Percentiles rank a stretch among this genome's conserved stretches.
Conservation (phyloP, 1,284 basidiomycete genomes). For the Pascua guehoae region DNA sequence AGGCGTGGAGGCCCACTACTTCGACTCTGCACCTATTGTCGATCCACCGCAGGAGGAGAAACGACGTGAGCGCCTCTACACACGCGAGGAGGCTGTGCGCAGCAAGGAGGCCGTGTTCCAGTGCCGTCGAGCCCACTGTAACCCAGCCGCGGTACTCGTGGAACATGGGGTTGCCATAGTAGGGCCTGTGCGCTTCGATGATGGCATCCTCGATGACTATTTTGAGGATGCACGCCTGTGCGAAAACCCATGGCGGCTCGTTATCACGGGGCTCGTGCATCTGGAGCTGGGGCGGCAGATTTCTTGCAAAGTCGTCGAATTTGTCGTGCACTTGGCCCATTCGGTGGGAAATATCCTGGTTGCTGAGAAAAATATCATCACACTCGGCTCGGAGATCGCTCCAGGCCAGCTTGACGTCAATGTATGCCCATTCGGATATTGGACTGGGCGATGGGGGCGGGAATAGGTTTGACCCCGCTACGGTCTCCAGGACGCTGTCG, state of each 20-base stretch:
- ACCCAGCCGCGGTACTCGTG: neutral
- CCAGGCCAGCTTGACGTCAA: neutral
- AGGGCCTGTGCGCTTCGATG: constrained; percentile 2
- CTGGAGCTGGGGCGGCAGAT: neutral
- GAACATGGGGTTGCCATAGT: neutral
- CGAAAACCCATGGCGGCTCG: constrained; percentile 2
- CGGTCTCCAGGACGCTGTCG: neutral
- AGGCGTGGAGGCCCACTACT: neutral
- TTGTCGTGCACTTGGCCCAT: neutral
- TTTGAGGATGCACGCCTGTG: constrained; percentile 1
- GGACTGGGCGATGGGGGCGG: neutral
- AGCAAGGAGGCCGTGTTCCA: neutral
- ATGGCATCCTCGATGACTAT: constrained; percentile 1
- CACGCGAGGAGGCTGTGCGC: neutral
- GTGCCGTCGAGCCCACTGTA: neutral
- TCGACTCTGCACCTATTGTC: neutral
- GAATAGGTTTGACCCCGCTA: neutral
- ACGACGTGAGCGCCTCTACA: constrained; percentile 1
- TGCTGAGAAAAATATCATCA: neutral
- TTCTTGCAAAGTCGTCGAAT: neutral
- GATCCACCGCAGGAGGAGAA: constrained; percentile 5
- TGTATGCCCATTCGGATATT: neutral
- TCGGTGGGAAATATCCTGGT: neutral
- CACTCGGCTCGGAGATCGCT: neutral
- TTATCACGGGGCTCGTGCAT: neutral